Conservation (phyloP, 345 rosid species). For the Gynandropsis gynandra region DNA sequence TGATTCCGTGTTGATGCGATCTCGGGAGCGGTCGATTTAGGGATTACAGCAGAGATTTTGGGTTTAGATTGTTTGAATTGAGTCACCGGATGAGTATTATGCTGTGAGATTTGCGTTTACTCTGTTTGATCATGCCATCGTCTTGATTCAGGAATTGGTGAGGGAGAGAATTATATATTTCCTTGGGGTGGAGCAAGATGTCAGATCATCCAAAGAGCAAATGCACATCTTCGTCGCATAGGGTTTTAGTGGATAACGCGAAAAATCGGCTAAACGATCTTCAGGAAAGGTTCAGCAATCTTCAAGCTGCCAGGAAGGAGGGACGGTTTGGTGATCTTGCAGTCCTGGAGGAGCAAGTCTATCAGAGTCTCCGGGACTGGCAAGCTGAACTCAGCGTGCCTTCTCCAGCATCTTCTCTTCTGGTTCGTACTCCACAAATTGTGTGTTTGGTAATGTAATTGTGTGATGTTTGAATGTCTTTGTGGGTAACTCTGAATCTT, state of each 20-base stretch:
- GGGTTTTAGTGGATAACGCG: constrained; percentile 47
- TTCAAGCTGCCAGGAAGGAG: constrained; percentile 61
- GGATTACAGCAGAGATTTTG: too few species aligned
- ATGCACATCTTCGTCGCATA: constrained; percentile 43
- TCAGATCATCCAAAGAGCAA: constrained; percentile 38
- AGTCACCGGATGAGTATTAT: too few species aligned
- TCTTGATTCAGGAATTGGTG: not conserved
- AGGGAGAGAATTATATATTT: too few species aligned
- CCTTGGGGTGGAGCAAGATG: constrained; percentile 26
- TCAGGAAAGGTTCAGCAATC: constrained; percentile 45
- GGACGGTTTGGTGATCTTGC: constrained; percentile 42
- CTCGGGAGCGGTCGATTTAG: too few species aligned
- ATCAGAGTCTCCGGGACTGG: constrained; percentile 60
- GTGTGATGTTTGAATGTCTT: not conserved
- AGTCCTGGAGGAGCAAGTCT: constrained; percentile 59
- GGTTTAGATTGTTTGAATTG: too few species aligned
- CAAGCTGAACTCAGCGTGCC: constrained; percentile 59
- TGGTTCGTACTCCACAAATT: constrained; percentile 34
- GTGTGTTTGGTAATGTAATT: not conserved
- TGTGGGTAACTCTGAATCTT: too few species aligned
- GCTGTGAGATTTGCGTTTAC: too few species aligned
- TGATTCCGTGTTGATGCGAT: too few species aligned
- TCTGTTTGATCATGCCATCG: too few species aligned
- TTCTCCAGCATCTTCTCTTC: constrained; percentile 56
- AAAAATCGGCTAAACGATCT: constrained; percentile 51